Conservation (phyloP, 2,329 filamentous ascomycete genomes). For the Chlorencoelia australis region DNA sequence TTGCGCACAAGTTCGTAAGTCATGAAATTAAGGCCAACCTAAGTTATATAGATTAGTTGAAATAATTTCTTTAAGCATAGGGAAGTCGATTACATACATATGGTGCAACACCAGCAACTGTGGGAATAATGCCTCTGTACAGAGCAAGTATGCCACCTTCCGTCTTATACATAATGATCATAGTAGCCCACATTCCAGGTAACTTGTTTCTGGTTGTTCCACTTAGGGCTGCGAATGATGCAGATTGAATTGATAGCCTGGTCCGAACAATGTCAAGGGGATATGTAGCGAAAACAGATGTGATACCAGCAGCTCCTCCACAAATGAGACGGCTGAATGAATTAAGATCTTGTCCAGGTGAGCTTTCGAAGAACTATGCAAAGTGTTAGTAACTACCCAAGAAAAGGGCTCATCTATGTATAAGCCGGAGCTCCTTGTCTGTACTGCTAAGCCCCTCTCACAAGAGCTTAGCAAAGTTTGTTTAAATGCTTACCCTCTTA, state of each 20-base stretch:
- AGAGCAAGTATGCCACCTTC: slow-evolving; percentile 79
- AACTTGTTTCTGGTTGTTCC: slow-evolving; percentile 51
- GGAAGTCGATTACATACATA: slow-evolving; percentile 48
- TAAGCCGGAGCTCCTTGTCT: too few species aligned
- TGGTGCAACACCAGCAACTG: slow-evolving; percentile 87
- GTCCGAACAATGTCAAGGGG: slow-evolving; percentile 96
- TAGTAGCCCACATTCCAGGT: slow-evolving; percentile 85
- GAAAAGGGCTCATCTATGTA: background rate
- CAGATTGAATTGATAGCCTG: slow-evolving; percentile 88
- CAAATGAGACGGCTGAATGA: slow-evolving; percentile 73
- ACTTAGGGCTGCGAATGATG: slow-evolving; percentile 77
- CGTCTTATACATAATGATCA: slow-evolving; percentile 76
- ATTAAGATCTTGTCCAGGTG: slow-evolving; percentile 62
- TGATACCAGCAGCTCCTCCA: slow-evolving; percentile 85
- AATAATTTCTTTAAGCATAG: background rate
- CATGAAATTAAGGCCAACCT: slow-evolving; percentile 98
- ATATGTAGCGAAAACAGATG: slow-evolving; percentile 90
- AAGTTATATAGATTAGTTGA: slow-evolving; percentile 3
- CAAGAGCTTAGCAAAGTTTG: too few species aligned
- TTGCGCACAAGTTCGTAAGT: slow-evolving; percentile 84
- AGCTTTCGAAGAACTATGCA: slow-evolving; percentile 60
- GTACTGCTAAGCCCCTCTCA: too few species aligned
- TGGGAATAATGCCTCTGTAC: slow-evolving; percentile 92
- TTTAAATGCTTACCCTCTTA: slow-evolving; percentile 58
- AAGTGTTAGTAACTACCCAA: slow-evolving; percentile 2